Conservation (phyloP, 2,329 filamentous ascomycete genomes). For the Epichloe uncinata region DNA sequence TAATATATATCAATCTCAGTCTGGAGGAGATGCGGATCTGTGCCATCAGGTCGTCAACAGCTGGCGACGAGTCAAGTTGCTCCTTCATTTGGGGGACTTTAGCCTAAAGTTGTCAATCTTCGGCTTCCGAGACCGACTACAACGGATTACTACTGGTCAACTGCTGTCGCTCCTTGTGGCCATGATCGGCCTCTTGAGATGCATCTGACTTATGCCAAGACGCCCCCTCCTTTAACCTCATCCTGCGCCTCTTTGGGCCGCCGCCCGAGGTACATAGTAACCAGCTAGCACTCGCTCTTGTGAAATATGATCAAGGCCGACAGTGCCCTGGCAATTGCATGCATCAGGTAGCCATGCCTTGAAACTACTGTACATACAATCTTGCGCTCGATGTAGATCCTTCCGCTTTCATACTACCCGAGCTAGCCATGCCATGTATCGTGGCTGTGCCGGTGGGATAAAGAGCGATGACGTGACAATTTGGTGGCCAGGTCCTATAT, state of each 20-base stretch:
- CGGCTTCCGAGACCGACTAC: background rate
- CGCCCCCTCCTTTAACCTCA: background rate
- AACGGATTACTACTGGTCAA: background rate
- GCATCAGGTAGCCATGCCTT: constrained; percentile 1
- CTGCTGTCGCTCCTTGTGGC: background rate
- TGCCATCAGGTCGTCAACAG: too few species aligned
- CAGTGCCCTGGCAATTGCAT: constrained; percentile 1
- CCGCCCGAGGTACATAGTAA: constrained; percentile 1
- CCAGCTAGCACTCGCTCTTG: background rate
- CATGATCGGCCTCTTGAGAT: background rate
- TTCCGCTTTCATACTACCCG: background rate
- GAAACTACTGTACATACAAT: background rate
- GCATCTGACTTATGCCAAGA: background rate
- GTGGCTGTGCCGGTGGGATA: background rate
- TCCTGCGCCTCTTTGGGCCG: constrained; percentile 1
- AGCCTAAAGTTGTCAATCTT: background rate
- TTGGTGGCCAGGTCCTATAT: too few species aligned
- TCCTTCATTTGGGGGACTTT: background rate
- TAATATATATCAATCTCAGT: background rate
- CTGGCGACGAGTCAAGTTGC: background rate
- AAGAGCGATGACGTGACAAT: too few species aligned
- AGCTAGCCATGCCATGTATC: background rate
- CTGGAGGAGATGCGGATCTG: background rate
- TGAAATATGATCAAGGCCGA: background rate
- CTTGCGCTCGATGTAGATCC: background rate